phyloP scores from a whole-genome alignment of 108 stramenopile genomes.

The Fragilaria radians region DNA sequence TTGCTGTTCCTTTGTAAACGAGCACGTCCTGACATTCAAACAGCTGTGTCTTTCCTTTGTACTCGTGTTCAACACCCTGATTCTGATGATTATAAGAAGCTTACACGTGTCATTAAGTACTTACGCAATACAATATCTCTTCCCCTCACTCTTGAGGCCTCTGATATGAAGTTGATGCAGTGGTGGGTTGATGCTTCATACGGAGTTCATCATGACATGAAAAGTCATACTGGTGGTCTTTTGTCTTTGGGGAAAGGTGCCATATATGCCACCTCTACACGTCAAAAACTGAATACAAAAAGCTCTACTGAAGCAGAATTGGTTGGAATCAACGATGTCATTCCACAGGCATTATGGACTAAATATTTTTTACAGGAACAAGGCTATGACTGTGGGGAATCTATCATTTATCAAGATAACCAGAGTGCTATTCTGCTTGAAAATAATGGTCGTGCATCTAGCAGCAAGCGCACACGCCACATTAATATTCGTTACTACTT shows the following conservation, averaged over 20 bases:
- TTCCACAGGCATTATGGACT: conserved; percentile 41
- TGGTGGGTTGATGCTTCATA: conserved; percentile 48
- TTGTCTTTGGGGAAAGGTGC: conserved; percentile 33
- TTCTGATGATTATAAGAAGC: conserved; percentile 37
- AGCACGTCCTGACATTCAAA: too few relatives aligned
- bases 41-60: conserved; percentile 39
- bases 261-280: conserved; percentile 7
- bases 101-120: conserved; percentile 30
- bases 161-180: conserved; percentile 9
- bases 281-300: conserved; percentile 30
- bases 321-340: conserved; percentile 36
- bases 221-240: conserved; percentile 38
- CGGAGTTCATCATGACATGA: conserved; percentile 37
- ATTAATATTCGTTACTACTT: too few relatives aligned
- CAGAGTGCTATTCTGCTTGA: too few relatives aligned
- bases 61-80: conserved; percentile 31
- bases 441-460: conserved; percentile 30
- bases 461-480: conserved; percentile 37
- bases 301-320: too few relatives aligned
- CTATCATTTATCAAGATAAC: too few relatives aligned
- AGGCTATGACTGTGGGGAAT: conserved; percentile 22
- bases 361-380: conserved; percentile 33
- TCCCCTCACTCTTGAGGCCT: conserved; percentile 8
- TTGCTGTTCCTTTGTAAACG: too few relatives aligned
- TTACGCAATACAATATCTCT: conserved; percentile 20